Evolutionary conservation across 768 basidiomycete genomes (phyloP).

Genomic region (Hypsizygus marmoreus): DNA sequence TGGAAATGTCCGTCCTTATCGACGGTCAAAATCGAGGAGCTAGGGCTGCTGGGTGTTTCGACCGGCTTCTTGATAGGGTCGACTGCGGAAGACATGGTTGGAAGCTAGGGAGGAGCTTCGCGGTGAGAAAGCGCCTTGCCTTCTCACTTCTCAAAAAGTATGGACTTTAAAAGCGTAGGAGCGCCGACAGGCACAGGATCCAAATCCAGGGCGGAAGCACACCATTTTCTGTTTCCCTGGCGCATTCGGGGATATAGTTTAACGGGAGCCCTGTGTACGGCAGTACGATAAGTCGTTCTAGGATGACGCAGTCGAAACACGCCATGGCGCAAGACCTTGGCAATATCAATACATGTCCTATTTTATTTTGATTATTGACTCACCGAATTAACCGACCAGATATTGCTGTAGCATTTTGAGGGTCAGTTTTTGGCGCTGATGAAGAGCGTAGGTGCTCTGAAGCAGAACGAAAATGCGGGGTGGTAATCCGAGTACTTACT

Average conservation of each 20-base stretch:
- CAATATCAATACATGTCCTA: too few species aligned
- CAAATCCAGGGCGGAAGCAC: conserved; percentile 18
- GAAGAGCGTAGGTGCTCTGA: too few species aligned
- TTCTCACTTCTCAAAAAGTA: too few species aligned
- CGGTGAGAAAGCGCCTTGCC: not conserved
- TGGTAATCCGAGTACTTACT: too few species aligned
- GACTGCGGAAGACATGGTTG: conserved; percentile 4
- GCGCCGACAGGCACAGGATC: conserved; percentile 11
- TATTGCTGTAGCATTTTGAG: too few species aligned
- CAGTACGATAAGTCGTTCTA: conserved; percentile 2
- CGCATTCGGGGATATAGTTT: conserved; percentile 4
- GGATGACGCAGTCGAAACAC: conserved; percentile 20
- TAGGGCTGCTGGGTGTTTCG: conserved; percentile 2
- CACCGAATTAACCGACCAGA: too few species aligned
- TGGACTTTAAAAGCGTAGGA: too few species aligned
- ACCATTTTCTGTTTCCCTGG: conserved; percentile 14
- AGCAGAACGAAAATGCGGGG: too few species aligned
- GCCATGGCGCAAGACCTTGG: conserved; percentile 24
- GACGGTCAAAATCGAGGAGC: conserved; percentile 9
- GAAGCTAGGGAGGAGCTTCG: not conserved
- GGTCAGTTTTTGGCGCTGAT: too few species aligned
- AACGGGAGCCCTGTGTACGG: too few species aligned
- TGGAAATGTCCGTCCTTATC: conserved; percentile 1
- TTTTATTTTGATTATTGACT: too few species aligned
- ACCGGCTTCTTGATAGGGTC: not conserved